Base-by-base conservation (phyloP, 176 grass and related monocot species). In the Avena atlantica region DNA sequence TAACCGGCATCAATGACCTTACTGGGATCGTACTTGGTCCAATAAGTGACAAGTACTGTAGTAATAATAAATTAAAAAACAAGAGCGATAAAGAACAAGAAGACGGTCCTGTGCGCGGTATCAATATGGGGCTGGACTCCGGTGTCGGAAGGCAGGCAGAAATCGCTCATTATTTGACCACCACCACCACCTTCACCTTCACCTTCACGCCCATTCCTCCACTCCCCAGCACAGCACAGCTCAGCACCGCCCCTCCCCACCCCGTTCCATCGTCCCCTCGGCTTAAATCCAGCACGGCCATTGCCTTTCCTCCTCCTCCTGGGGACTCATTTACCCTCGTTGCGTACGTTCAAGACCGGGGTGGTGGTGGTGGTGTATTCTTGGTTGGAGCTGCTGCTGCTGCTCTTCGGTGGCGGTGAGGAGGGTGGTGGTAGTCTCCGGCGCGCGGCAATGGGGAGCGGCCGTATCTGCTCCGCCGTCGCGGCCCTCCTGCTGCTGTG, bases 361-460 rank as follows among this genome's bases (percentile, higher is more conserved):
- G 56, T 36, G 3, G 45, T 24, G 72, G 45, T 24, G 72, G 59
- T 24, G 72, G 12, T 31, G 70, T 21, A 44, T 37, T 72, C 50
- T 78, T 69, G 12, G 3, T 34, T 40, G 37, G 23, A 2, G 62
- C 71, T 52, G 70, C 56, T 60, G 14, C 31, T 68, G 57, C 83
- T 68, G 55, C 5, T 66, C 0, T 24, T 20, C 20, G 42, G 70
- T 2, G 40, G 23, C 34, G 57, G 85, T 19, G 45, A 78, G 21
- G 45, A 78, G 21, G 56, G 81, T 25, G 51, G 70, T 29, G 27
- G 27, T 55, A 77, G 8, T 36, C 81, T 84, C 57, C 9, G 80
- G 85, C 74, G 49, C 31, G 34, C 15, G 13, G 71, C 88, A 52
- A 93, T 93, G 91, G 77, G 64, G 88, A 57, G 71, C 62, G 10